A percentile compares a stretch with the other conserved stretches of the same genome.
Conservation (phyloP, 2,329 filamentous ascomycete genomes). For the Cladosporium velox region DNA sequence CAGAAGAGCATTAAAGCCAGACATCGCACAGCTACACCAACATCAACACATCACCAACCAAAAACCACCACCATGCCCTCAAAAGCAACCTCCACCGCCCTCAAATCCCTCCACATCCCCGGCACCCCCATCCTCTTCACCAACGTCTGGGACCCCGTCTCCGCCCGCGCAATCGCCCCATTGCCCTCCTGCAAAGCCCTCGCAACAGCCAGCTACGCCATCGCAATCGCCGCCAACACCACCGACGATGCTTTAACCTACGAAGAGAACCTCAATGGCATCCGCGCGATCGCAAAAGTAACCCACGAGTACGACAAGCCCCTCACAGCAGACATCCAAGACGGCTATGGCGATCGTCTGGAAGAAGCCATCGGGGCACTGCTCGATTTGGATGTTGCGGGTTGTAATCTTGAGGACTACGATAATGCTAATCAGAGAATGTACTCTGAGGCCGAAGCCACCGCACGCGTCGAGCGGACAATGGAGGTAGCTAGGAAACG, state of each 20-base stretch:
- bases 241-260: slow-evolving; percentile 48
- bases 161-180: slow-evolving; percentile 49
- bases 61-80: background rate
- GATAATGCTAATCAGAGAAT: slow-evolving; percentile 41
- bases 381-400: slow-evolving; percentile 56
- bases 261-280: slow-evolving; percentile 53
- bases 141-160: slow-evolving; percentile 58
- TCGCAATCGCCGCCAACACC: slow-evolving; percentile 38
- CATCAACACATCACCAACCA: background rate
- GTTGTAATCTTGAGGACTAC: slow-evolving; percentile 60
- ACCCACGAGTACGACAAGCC: slow-evolving; percentile 48
- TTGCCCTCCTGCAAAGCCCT: slow-evolving; percentile 48
- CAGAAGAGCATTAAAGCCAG: background rate
- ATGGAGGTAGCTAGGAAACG: slow-evolving; percentile 47
- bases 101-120: slow-evolving; percentile 51
- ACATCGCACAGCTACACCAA: background rate
- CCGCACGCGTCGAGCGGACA: slow-evolving; percentile 48
- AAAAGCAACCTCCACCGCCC: slow-evolving; percentile 21
- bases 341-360: slow-evolving; percentile 51
- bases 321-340: slow-evolving; percentile 61
- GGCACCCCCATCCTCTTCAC: slow-evolving; percentile 55
- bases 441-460: slow-evolving; percentile 51
- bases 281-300: slow-evolving; percentile 49
- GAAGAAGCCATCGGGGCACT: slow-evolving; percentile 49
- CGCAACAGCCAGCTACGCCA: slow-evolving; percentile 41